Conservation (phyloP, 2,329 filamentous ascomycete genomes). For the Teratosphaeria viscida region DNA sequence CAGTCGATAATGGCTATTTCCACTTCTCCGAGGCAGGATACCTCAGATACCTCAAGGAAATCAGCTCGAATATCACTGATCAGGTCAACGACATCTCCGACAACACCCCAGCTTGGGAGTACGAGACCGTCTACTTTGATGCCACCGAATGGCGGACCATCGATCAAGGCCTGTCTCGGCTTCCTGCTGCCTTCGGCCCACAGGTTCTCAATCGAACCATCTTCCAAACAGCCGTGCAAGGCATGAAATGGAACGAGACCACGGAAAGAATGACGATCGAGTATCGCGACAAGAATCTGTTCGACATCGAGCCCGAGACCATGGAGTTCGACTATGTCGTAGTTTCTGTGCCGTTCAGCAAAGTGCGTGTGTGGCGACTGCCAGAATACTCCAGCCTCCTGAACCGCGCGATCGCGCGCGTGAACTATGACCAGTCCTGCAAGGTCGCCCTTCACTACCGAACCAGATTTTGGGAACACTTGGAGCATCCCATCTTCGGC, state of each 20-base stretch:
- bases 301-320: conserved; percentile 33
- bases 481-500: conserved; percentile 49
- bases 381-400: conserved; percentile 44
- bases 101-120: conserved; percentile 42
- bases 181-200: conserved; percentile 54
- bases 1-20: conserved; percentile 46
- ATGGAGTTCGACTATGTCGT: conserved; percentile 56
- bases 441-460: conserved; percentile 58
- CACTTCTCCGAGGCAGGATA: conserved; percentile 56
- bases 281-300: conserved; percentile 42
- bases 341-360: conserved; percentile 54
- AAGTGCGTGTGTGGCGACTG: conserved; percentile 52
- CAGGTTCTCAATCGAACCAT: conserved; percentile 48
- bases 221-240: conserved; percentile 48
- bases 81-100: conserved; percentile 35
- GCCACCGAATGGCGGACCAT: conserved; percentile 55
- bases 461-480: conserved; percentile 51
- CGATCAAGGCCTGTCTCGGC: conserved; percentile 48
- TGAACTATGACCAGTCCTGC: conserved; percentile 42
- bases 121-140: conserved; percentile 50
- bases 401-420: conserved; percentile 35
- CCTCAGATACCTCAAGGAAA: conserved; percentile 48
- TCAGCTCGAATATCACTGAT: conserved; percentile 46
- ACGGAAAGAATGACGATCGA: conserved; percentile 47
- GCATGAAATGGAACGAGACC: conserved; percentile 43